Percentiles rank a stretch among this genome's conserved stretches.
These are phyloP conservation scores for Diaporthe humulicola DNA, from an alignment of 2,329 filamentous ascomycete species.

Conservation along the genomic window DNA sequence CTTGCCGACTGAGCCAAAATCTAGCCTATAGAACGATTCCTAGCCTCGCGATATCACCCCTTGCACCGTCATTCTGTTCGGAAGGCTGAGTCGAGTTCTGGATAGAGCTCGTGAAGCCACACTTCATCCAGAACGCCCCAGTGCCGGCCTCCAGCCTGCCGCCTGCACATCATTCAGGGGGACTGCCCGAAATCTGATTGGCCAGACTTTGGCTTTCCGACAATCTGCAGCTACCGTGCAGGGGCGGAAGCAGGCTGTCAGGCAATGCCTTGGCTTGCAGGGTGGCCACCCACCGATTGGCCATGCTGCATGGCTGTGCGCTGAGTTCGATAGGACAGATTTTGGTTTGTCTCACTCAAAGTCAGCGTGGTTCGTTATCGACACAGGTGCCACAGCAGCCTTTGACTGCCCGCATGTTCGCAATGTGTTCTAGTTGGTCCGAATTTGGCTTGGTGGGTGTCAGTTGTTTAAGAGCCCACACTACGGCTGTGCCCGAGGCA, in stretches of 20 bases:
- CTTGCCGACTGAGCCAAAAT: not conserved
- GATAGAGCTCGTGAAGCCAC: not conserved
- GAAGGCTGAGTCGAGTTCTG: not conserved
- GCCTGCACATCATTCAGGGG: not conserved
- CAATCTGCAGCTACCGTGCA: not conserved
- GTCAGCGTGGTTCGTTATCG: not conserved
- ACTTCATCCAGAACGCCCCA: not conserved
- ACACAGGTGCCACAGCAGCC: not conserved
- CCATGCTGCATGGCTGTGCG: not conserved
- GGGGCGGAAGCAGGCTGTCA: not conserved
- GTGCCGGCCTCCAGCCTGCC: not conserved
- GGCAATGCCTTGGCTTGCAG: not conserved
- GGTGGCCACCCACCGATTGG: not conserved
- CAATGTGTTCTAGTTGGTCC: not conserved
- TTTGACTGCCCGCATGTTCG: not conserved
- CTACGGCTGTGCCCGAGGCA: not conserved
- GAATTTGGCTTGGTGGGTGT: not conserved
- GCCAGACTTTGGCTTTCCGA: not conserved
- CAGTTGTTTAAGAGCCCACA: not conserved
- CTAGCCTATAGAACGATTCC: not conserved
- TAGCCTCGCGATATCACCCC: not conserved
- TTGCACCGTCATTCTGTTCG: not conserved
- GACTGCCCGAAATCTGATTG: not conserved
- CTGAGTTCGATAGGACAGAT: not conserved
- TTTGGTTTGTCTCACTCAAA: not conserved